Conservation (phyloP, 176 grass and related monocot species). For the Areca catechu region DNA sequence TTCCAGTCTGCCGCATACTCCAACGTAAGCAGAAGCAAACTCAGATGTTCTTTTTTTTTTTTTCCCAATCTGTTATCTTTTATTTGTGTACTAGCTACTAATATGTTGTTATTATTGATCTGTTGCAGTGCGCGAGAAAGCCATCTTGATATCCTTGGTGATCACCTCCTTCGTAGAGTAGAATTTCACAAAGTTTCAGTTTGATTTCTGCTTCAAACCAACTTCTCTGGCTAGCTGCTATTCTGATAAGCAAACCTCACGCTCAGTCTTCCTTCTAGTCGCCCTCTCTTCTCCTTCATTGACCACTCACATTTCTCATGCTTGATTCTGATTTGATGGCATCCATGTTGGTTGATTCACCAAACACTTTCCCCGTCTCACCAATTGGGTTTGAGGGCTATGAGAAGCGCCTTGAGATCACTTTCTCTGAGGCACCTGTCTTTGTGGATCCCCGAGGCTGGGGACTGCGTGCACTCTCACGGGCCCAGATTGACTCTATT, state of each 20-base stretch:
- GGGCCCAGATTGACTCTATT: slow-evolving; percentile 33
- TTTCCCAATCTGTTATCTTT: not conserved
- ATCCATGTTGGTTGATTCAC: slow-evolving; percentile 13
- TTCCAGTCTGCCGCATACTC: slow-evolving; percentile 40
- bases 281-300: slow-evolving; percentile 2
- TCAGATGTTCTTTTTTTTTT: too few relatives aligned
- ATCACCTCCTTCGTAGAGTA: slow-evolving; percentile 9
- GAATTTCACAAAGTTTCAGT: slow-evolving; percentile 12
- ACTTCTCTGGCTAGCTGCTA: slow-evolving; percentile 29
- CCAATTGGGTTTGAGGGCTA: slow-evolving; percentile 40
- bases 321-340: slow-evolving; percentile 10
- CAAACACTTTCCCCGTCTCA: slow-evolving; percentile 7
- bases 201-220: slow-evolving; percentile 14
- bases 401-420: slow-evolving; percentile 38
- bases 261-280: not conserved
- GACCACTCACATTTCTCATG: not conserved
- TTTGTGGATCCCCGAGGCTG: slow-evolving; percentile 24
- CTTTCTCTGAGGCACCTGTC: slow-evolving; percentile 33
- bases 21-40: slow-evolving; percentile 19
- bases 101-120: slow-evolving; percentile 3
- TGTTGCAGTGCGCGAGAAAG: slow-evolving; percentile 30
- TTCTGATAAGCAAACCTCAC: slow-evolving; percentile 13
- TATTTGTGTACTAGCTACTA: not conserved
- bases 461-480: slow-evolving; percentile 21
- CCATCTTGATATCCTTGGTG: slow-evolving; percentile 25